Base-by-base conservation (phyloP, 2,329 filamentous ascomycete genomes). In the Lecanosticta acicola region DNA sequence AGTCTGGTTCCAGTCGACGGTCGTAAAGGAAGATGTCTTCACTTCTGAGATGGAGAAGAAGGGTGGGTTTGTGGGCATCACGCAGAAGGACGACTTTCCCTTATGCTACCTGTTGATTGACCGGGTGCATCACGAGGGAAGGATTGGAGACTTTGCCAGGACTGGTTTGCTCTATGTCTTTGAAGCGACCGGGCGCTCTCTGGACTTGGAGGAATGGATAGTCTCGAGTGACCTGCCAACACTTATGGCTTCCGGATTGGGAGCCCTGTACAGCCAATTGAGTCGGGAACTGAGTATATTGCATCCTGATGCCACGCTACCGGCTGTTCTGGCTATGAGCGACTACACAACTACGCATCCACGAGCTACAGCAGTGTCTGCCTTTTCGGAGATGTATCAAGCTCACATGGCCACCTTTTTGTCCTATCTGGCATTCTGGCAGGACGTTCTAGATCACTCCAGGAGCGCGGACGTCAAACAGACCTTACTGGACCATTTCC, bases 391-490 rank as follows among this genome's bases (percentile, higher is more conserved):
- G 1, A 81, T 88, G 48, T 89, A 94, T 52, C 85, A 87, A 59
- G 78, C 81, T n/a, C 87, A 96, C 59, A 79, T 97, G 61, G 83
- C 91, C 44, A 94, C 90, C 0, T 98, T 98, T 61, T 75, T 98
- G 34, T 95, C 93, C 0, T 94, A 97, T 63, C 76, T 98, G 39
- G 74, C 94, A 4, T 98, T 98, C 63, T 98, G 93, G 93, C 93
- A 98, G 69, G 93, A 98, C 66, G 90, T 96, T 26, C 73, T 98
- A 50, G 93, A 97, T 65, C 91, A 97, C 67, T 98, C 93, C 70
- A 82, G 83, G 59, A 97, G 91, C 3, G 75, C 83, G 1, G 91
- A 97, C 63, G 88, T 98, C 57, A 93, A 91, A 64, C 87, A 87
- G 55, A 96, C 90, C 1, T 73, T 98, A 41, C 76, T 98, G 24